Percentiles rank a stretch among this genome's conserved stretches.
These are phyloP conservation scores for Ogataea paradorogensis DNA, from an alignment of 805 yeast species.

Conservation along the genomic window DNA sequence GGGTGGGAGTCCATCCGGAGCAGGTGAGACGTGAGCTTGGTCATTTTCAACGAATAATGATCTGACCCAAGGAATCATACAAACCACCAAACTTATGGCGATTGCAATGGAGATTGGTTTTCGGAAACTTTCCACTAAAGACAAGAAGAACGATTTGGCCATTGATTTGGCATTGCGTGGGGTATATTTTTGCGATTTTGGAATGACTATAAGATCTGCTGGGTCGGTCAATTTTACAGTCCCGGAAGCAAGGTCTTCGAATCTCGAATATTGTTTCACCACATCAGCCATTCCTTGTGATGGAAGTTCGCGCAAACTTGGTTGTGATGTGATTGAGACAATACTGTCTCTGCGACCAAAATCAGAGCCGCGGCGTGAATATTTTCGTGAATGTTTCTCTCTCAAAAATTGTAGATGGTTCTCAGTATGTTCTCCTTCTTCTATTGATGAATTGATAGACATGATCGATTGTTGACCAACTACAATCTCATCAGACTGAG, in stretches of 20 bases:
- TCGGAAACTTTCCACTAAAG: constrained; percentile 42
- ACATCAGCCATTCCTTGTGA: constrained; percentile 44
- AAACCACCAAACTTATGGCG: constrained; percentile 58
- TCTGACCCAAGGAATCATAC: constrained; percentile 86
- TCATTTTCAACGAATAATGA: constrained; percentile 59
- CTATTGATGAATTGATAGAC: constrained; percentile 14
- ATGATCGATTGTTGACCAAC: not conserved
- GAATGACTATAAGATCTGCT: constrained; percentile 11
- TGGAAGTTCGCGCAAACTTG: constrained; percentile 34
- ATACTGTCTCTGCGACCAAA: constrained; percentile 9
- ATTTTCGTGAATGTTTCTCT: constrained; percentile 4
- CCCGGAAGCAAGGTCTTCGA: constrained; percentile 32
- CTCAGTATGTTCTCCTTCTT: not conserved
- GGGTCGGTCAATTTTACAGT: constrained; percentile 18
- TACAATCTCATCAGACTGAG: constrained; percentile 13
- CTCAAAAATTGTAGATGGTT: constrained; percentile 5
- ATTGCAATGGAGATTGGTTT: constrained; percentile 74
- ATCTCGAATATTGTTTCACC: constrained; percentile 52
- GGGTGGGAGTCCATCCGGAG: constrained; percentile 85
- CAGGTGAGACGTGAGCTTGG: constrained; percentile 53
- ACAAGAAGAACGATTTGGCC: constrained; percentile 5
- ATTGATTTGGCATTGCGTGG: constrained; percentile 3
- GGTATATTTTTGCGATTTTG: constrained; percentile 1
- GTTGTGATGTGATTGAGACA: constrained; percentile 13
- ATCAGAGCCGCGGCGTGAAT: not conserved